These are phyloP conservation scores for Poronia punctata DNA, from an alignment of 495 filamentous ascomycete genomes.

Conservation along the genomic window DNA sequence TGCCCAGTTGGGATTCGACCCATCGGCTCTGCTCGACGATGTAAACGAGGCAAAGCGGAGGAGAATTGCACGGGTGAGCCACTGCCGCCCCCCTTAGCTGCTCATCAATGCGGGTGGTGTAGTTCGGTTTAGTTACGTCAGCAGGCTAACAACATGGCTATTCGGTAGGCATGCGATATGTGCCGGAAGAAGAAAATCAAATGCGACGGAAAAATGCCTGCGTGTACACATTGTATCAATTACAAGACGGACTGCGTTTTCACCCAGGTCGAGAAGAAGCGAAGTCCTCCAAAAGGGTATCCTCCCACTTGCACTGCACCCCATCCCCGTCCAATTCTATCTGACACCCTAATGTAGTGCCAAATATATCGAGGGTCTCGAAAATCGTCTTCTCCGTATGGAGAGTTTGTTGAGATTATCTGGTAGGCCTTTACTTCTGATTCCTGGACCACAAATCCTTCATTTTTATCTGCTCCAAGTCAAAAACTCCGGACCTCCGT, in stretches of 20 bases:
- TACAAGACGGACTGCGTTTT: constrained; percentile 98
- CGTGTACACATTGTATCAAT: constrained; percentile 93
- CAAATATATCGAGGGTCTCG: constrained; percentile 96
- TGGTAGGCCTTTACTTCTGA: constrained; percentile 36
- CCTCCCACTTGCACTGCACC: too few species aligned
- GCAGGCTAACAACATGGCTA: constrained; percentile 11
- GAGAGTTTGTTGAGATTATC: constrained; percentile 82
- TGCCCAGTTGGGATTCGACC: constrained; percentile 57
- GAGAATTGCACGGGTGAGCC: constrained; percentile 78
- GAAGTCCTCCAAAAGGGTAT: constrained; percentile 94
- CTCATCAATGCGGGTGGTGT: background rate
- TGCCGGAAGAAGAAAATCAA: constrained; percentile 99
- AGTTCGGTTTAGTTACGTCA: background rate
- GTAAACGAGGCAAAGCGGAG: constrained; percentile 83
- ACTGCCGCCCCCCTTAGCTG: background rate
- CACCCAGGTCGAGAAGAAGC: constrained; percentile 97
- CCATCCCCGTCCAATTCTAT: too few species aligned
- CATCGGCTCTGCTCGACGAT: constrained; percentile 49
- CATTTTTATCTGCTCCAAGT: background rate
- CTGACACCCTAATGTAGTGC: constrained; percentile 53
- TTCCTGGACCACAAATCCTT: background rate
- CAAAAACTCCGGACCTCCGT: background rate
- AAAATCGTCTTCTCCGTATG: constrained; percentile 92
- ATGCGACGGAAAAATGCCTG: constrained; percentile 92
- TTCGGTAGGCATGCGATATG: constrained; percentile 86